Percentiles rank a stretch among this genome's conserved stretches.
Conservation (phyloP, 768 basidiomycete genomes). For the Chalciporus pseudorubinellus region DNA sequence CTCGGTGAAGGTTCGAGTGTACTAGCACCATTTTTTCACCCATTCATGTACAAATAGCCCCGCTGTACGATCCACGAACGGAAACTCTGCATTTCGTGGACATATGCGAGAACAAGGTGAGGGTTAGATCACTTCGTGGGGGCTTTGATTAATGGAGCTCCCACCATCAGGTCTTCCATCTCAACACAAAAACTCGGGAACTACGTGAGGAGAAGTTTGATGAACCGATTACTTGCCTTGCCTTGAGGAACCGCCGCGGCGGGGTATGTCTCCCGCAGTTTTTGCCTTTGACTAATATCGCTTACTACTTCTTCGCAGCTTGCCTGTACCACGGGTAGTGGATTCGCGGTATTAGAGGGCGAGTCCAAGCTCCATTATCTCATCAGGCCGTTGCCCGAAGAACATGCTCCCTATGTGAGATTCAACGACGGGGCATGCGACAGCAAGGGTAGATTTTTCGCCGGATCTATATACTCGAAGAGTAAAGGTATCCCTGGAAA, state of each 20-base stretch:
- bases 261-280: conserved; percentile 5
- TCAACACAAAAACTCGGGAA: conserved; percentile 40
- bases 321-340: conserved; percentile 21
- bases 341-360: conserved; percentile 17
- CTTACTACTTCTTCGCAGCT: conserved; percentile 12
- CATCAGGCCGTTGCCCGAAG: conserved; percentile 46
- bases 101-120: conserved; percentile 36
- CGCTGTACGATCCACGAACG: conserved; percentile 56
- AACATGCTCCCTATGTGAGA: conserved; percentile 44
- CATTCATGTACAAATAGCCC: conserved; percentile 39
- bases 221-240: conserved; percentile 57
- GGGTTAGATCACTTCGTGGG: not conserved
- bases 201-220: conserved; percentile 49
- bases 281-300: not conserved
- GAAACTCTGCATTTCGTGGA: conserved; percentile 66
- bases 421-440: conserved; percentile 77
- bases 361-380: conserved; percentile 48
- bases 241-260: conserved; percentile 44
- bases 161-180: conserved; percentile 26
- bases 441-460: conserved; percentile 59
- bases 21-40: not conserved
- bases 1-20: conserved; percentile 57
- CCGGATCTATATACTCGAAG: conserved; percentile 57
- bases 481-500: conserved; percentile 51
- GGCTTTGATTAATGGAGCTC: not conserved